A percentile compares a stretch with the other conserved stretches of the same genome.
Conservation (phyloP, 2,329 filamentous ascomycete genomes). For the Ascochyta pisi region DNA sequence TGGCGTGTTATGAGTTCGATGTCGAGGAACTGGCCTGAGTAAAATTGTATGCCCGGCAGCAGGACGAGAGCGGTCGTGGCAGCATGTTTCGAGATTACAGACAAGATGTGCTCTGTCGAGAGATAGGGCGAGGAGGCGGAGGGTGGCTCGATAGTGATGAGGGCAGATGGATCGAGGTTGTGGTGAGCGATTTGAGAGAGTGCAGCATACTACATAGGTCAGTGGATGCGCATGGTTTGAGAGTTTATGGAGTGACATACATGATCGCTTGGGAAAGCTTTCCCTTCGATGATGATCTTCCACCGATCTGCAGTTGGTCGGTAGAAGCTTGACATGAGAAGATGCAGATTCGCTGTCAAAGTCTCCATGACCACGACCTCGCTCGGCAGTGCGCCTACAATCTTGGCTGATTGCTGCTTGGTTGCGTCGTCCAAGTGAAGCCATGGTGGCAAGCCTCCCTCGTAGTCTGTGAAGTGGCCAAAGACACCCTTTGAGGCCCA, state of each 20-base stretch:
- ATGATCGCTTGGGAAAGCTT: slow-evolving; percentile 88
- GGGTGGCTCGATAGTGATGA: slow-evolving; percentile 75
- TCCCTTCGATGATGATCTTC: slow-evolving; percentile 89
- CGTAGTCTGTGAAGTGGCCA: slow-evolving; percentile 77
- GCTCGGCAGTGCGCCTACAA: slow-evolving; percentile 74
- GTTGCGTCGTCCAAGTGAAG: slow-evolving; percentile 80
- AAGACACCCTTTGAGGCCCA: slow-evolving; percentile 87
- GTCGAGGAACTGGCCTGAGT: slow-evolving; percentile 88
- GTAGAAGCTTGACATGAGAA: slow-evolving; percentile 87
- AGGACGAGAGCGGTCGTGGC: slow-evolving; percentile 76
- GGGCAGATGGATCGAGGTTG: slow-evolving; percentile 68
- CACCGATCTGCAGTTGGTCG: slow-evolving; percentile 68
- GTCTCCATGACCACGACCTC: slow-evolving; percentile 92
- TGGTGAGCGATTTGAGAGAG: slow-evolving; percentile 80
- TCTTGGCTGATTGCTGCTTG: slow-evolving; percentile 70
- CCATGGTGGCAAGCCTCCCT: slow-evolving; percentile 74
- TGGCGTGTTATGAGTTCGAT: slow-evolving; percentile 79
- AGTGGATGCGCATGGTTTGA: not conserved
- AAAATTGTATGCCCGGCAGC: slow-evolving; percentile 89
- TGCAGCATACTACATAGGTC: slow-evolving; percentile 70
- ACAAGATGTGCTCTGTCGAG: slow-evolving; percentile 73
- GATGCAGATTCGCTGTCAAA: slow-evolving; percentile 79
- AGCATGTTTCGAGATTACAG: slow-evolving; percentile 76
- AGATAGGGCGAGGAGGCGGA: slow-evolving; percentile 62
- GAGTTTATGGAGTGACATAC: slow-evolving; percentile 49